Evolutionary conservation across 345 rosid species (phyloP), one percentile per base, ranked within the genome.

Genomic region (Cardamine occulta): DNA sequence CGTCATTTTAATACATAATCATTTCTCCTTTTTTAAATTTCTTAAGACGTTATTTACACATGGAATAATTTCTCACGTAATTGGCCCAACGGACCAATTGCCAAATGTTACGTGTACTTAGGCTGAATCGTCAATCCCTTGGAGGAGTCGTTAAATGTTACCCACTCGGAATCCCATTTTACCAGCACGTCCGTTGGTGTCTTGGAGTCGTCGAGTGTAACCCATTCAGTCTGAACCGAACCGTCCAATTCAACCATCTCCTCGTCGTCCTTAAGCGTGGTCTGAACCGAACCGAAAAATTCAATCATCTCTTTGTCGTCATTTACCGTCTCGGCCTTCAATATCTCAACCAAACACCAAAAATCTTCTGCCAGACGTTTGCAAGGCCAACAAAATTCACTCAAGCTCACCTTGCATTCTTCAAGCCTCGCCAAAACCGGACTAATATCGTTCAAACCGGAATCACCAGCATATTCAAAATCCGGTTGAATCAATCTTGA

Each of bases 361-460:
- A 87, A 66, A 11, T 80, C 71, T 49, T 87, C 93, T 1, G 76
- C 74, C 70, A 82, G 26, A 40, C 66, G 84, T 80, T 70, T 84
- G 60, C 63, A 83, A 28, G 75, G 40, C 32, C 58, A 63, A 0
- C 75, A 79, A 32, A 86, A 62, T 18, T 18, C 68, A 52, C 75
- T 42, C 73, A 87, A 60, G 28, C 72, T 79, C 53, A 74, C 84
- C 56, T 83, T 82, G 59, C 89, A 86, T 26, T 60, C 79, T 66
- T 82, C 93, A 24, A 91, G 48, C 68, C 90, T 83, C 69, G 68
- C 82, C 70, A 93, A 80, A 13, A 78, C 75, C 68, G 81, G 76
- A 10, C 35, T 81, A 68, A 91, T 75, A 88, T 86, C 90, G 10
- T 87, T 82, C 70, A 4, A 65, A 65, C 49, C 52, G 28, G 89